A percentile compares a stretch with the other conserved stretches of the same genome.
Conservation (phyloP, 2,329 filamentous ascomycete genomes). For the Fulvia fulva region DNA sequence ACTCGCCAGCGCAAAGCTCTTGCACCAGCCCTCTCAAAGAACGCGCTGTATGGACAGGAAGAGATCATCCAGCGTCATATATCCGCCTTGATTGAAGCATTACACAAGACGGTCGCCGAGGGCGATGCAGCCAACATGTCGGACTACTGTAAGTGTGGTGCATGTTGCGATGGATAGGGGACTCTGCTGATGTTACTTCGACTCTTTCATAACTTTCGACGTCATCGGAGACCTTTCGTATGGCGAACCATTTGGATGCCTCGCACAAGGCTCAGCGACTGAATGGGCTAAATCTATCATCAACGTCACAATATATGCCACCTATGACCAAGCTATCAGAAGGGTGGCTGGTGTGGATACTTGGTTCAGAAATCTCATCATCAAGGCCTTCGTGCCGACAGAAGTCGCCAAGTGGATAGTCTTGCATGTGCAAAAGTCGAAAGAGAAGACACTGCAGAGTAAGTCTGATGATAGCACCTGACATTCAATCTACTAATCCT, state of each 20-base stretch:
- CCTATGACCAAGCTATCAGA: conserved; percentile 5
- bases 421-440: conserved; percentile 1
- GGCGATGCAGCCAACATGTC: conserved; percentile 1
- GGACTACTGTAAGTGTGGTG: conserved; percentile 4
- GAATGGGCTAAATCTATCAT: conserved; percentile 2
- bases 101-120: background rate
- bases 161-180: background rate
- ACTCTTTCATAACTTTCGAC: background rate
- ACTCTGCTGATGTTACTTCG: background rate
- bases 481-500: background rate
- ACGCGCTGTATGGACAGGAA: conserved; percentile 5
- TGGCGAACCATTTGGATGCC: conserved; percentile 36
- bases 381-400: background rate
- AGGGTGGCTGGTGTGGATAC: conserved; percentile 2
- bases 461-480: background rate
- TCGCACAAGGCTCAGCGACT: background rate
- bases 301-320: conserved; percentile 1
- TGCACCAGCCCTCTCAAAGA: conserved; percentile 6
- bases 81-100: background rate
- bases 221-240: conserved; percentile 23
- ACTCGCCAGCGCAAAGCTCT: conserved; percentile 7
- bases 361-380: background rate
- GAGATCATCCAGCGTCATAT: conserved; percentile 6
- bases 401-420: conserved; percentile 1
- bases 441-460: conserved; percentile 3